Evolutionary conservation across 306 rosid genomes (phyloP), one percentile per base, ranked within the genome.

Genomic region (Vigna unguiculata): DNA sequence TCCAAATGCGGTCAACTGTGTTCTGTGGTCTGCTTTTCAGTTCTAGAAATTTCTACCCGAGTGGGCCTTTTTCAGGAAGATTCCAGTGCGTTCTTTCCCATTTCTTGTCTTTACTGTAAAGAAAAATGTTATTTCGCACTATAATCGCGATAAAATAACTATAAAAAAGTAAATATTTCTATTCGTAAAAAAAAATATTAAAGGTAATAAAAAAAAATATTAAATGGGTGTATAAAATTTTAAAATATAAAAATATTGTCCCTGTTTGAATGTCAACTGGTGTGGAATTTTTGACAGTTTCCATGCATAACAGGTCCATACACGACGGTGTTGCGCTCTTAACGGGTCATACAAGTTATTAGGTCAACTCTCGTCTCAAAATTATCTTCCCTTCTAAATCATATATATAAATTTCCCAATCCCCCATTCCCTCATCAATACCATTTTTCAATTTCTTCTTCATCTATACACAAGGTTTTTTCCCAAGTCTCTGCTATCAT

Each of bases 221-320:
- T n/a, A n/a, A n/a, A n/a, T n/a, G n/a, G n/a, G n/a, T n/a, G n/a
- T n/a, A n/a, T n/a, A n/a, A n/a, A n/a, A n/a, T n/a, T n/a, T n/a
- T n/a, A n/a, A n/a, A n/a, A n/a, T n/a, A n/a, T n/a, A n/a, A n/a
- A n/a, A n/a, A n/a, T n/a, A n/a, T n/a, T n/a, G n/a, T n/a, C n/a
- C n/a, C n/a, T n/a, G 3, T 32, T 58, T 58, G 64, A 58, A 58
- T 24, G 34, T 24, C 63, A 57, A 57, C 63, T 74, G 34, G 36
- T 49, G 28, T 41, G 28, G 21, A 25, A 21, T 15, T 48, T 54
- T 47, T 20, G 85, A 65, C 85, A 70, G 85, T 71, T 70, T 17
- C 65, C 74, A 52, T 34, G 78, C 40, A 21, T 51, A 55, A 32
- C 1, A 43, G 34, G 30, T 34, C 40, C 45, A 46, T 20, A 12